A percentile compares a stretch with the other conserved stretches of the same genome.
phyloP scores from a whole-genome alignment of 495 filamentous ascomycete genomes.

The Apiosordaria backusii region DNA sequence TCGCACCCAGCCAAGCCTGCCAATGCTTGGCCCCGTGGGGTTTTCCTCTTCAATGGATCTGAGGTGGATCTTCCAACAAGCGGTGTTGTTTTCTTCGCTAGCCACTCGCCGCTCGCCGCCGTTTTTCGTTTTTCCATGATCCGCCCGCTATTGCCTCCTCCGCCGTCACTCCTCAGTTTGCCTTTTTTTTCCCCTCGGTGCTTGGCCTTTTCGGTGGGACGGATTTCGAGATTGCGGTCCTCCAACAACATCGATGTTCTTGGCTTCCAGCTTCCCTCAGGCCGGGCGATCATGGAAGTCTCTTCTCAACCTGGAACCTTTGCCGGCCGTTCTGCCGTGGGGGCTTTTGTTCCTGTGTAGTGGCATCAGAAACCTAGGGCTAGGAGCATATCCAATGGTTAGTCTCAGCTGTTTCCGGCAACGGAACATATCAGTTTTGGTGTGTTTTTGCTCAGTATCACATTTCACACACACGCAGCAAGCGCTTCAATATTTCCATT shows the following conservation, averaged over 20 bases:
- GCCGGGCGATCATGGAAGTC: not conserved
- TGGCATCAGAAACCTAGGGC: too few species aligned
- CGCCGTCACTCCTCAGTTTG: not conserved
- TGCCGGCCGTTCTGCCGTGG: too few species aligned
- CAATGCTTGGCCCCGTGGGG: constrained; percentile 10
- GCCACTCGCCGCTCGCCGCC: too few species aligned
- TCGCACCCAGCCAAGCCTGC: constrained; percentile 1
- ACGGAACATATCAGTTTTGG: too few species aligned
- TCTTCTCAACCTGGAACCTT: too few species aligned
- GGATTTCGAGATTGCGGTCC: not conserved
- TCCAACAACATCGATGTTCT: not conserved
- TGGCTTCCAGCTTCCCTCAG: not conserved
- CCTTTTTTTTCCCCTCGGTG: not conserved
- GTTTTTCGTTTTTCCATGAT: too few species aligned
- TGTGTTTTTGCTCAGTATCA: too few species aligned
- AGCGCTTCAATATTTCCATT: not conserved
- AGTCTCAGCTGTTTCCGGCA: too few species aligned
- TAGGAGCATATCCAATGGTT: too few species aligned
- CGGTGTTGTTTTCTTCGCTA: not conserved
- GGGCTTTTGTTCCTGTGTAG: too few species aligned
- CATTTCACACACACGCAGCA: too few species aligned
- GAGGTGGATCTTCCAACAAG: not conserved
- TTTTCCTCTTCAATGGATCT: not conserved
- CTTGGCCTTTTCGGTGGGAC: not conserved
- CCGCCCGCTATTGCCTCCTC: not conserved